Conservation (phyloP, 2,329 filamentous ascomycete genomes). For the Ophiocordyceps camponoti-leonardi region DNA sequence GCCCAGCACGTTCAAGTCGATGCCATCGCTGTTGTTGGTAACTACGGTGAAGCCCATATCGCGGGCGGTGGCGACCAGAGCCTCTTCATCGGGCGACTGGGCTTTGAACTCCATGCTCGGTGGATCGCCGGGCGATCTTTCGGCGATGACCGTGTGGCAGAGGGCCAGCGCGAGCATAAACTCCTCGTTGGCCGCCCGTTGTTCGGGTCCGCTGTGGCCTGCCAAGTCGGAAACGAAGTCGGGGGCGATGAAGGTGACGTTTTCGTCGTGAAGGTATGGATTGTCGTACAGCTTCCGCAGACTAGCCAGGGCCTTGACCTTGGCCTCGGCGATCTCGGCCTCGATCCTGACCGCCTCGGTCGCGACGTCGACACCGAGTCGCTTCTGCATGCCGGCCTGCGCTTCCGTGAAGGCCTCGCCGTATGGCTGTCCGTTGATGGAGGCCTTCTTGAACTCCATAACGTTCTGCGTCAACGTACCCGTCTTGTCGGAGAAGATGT, state of each 20-base stretch:
- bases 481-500: slow-evolving; percentile 98
- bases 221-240: slow-evolving; percentile 73
- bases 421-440: slow-evolving; percentile 89
- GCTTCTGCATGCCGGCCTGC: slow-evolving; percentile 87
- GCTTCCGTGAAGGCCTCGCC: slow-evolving; percentile 97
- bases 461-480: slow-evolving; percentile 91
- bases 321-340: slow-evolving; percentile 64
- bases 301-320: slow-evolving; percentile 51
- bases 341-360: slow-evolving; percentile 56
- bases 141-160: slow-evolving; percentile 93
- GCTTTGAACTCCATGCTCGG: slow-evolving; percentile 91
- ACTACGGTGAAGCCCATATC: slow-evolving; percentile 93
- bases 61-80: slow-evolving; percentile 80
- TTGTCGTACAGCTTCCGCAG: slow-evolving; percentile 73
- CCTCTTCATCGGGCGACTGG: slow-evolving; percentile 91
- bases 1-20: slow-evolving; percentile 75
- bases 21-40: slow-evolving; percentile 60
- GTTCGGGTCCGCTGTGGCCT: slow-evolving; percentile 59
- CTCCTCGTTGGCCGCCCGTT: slow-evolving; percentile 61
- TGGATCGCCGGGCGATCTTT: slow-evolving; percentile 74
- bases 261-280: slow-evolving; percentile 76
- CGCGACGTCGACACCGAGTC: slow-evolving; percentile 74
- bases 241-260: slow-evolving; percentile 81
- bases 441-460: slow-evolving; percentile 99
- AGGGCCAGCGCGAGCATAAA: slow-evolving; percentile 93